These are phyloP conservation scores for Didymella arachidicola DNA, from an alignment of 2,329 filamentous ascomycete genomes.

Conservation along the genomic window DNA sequence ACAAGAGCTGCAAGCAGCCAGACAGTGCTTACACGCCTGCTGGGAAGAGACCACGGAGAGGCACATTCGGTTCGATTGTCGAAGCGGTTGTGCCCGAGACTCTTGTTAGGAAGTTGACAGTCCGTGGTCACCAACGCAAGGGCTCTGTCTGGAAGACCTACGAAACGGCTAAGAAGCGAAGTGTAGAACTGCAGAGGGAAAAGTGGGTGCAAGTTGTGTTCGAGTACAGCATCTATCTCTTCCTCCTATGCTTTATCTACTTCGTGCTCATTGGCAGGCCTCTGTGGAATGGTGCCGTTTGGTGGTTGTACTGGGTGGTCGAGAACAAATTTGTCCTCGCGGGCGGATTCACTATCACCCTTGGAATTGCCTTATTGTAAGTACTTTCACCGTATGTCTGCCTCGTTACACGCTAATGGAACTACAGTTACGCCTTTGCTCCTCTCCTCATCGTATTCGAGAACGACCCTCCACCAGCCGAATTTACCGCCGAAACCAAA, in stretches of 20 bases:
- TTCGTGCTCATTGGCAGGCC: conserved; percentile 58
- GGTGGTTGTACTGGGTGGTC: conserved; percentile 55
- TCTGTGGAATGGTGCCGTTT: conserved; percentile 57
- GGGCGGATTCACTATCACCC: conserved; percentile 54
- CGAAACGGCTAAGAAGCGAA: conserved; percentile 36
- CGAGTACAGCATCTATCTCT: conserved; percentile 52
- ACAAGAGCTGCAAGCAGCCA: conserved; percentile 21
- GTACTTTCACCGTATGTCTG: not conserved
- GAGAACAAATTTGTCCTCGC: conserved; percentile 51
- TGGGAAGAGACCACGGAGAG: conserved; percentile 17
- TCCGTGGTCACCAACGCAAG: conserved; percentile 20
- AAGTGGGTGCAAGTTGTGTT: conserved; percentile 50
- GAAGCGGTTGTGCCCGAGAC: conserved; percentile 28
- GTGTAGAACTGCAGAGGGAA: conserved; percentile 37
- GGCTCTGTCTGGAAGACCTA: conserved; percentile 32
- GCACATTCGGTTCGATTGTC: conserved; percentile 28
- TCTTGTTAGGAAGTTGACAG: conserved; percentile 28
- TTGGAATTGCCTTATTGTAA: conserved; percentile 51
- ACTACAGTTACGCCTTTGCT: conserved; percentile 33
- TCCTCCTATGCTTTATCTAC: conserved; percentile 51
- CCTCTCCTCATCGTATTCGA: conserved; percentile 48
- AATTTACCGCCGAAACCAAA: conserved; percentile 33
- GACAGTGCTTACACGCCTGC: conserved; percentile 16
- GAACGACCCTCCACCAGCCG: conserved; percentile 37
- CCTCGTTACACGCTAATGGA: not conserved